A percentile compares a stretch with the other conserved stretches of the same genome.
phyloP scores from a whole-genome alignment of 202 grass and related monocot species.

The Zoysia matrella region DNA sequence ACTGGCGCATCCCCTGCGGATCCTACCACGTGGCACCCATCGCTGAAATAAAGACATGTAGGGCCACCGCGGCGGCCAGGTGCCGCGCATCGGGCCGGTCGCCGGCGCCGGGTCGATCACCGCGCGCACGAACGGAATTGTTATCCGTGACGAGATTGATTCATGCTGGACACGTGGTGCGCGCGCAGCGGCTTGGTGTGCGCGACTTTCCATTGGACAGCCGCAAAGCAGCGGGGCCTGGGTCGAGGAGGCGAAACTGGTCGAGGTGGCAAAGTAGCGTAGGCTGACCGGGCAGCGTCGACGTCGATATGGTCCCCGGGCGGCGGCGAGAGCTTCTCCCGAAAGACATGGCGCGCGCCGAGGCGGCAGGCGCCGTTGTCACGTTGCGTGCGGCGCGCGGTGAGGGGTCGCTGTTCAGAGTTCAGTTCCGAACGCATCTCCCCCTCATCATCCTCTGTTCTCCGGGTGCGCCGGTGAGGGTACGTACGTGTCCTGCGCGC shows the following conservation, averaged over 20 bases:
- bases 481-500: slow-evolving; percentile 37
- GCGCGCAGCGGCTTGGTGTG: background rate
- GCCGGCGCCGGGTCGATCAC: background rate
- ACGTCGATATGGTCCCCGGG: slow-evolving; percentile 20
- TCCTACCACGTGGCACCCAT: slow-evolving; percentile 15
- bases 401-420: too few relatives aligned
- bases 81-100: slow-evolving; percentile 27
- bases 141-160: slow-evolving; percentile 33
- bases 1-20: background rate
- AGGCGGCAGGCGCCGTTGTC: slow-evolving; percentile 37
- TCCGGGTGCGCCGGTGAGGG: too few relatives aligned
- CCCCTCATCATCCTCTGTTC: background rate
- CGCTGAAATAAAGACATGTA: background rate
- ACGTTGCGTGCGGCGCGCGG: background rate
- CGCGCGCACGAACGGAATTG: background rate
- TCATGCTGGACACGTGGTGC: slow-evolving; percentile 43
- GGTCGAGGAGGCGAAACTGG: too few relatives aligned
- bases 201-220: slow-evolving; percentile 8
- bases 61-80: slow-evolving; percentile 18
- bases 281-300: slow-evolving; percentile 15
- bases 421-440: background rate
- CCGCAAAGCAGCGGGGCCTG: too few relatives aligned
- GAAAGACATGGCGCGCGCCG: background rate
- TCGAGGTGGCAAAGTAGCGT: background rate
- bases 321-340: slow-evolving; percentile 6